Evolutionary conservation across 2,329 filamentous ascomycete genomes (phyloP).

Genomic region (Colletotrichum sp.): DNA sequence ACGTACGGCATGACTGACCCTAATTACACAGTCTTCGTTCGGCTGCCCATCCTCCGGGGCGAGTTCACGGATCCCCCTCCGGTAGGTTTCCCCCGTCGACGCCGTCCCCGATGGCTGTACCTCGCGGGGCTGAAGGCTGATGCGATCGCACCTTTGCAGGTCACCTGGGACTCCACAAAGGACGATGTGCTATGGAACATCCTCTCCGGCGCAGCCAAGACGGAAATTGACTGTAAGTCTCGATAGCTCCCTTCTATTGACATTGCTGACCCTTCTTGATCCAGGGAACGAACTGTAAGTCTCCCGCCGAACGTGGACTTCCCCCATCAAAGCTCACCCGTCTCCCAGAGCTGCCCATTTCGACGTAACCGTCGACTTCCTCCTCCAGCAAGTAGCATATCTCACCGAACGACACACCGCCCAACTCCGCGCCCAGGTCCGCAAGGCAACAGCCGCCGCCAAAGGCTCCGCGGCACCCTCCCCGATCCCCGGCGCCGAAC

Average conservation of each 20-base stretch:
- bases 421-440: conserved; percentile 89
- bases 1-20: conserved; percentile 51
- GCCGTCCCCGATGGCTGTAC: conserved; percentile 1
- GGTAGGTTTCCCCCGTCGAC: conserved; percentile 52
- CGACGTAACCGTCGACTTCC: conserved; percentile 84
- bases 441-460: conserved; percentile 69
- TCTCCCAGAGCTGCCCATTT: conserved; percentile 71
- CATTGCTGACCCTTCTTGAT: not conserved
- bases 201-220: conserved; percentile 80
- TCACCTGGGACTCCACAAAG: conserved; percentile 87
- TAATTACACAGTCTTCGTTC: conserved; percentile 79
- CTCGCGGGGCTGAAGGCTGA: conserved; percentile 23
- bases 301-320: not conserved
- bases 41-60: conserved; percentile 86
- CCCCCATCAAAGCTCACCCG: conserved; percentile 20
- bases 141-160: conserved; percentile 50
- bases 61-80: conserved; percentile 90
- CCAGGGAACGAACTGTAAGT: conserved; percentile 79
- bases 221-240: conserved; percentile 82
- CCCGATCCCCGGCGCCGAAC: conserved; percentile 58
- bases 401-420: conserved; percentile 90
- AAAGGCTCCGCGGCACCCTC: conserved; percentile 63
- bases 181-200: conserved; percentile 91
- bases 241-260: not conserved
- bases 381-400: conserved; percentile 93